Conservation (phyloP, 805 yeast species). For the Wickerhamomyces bovis region DNA sequence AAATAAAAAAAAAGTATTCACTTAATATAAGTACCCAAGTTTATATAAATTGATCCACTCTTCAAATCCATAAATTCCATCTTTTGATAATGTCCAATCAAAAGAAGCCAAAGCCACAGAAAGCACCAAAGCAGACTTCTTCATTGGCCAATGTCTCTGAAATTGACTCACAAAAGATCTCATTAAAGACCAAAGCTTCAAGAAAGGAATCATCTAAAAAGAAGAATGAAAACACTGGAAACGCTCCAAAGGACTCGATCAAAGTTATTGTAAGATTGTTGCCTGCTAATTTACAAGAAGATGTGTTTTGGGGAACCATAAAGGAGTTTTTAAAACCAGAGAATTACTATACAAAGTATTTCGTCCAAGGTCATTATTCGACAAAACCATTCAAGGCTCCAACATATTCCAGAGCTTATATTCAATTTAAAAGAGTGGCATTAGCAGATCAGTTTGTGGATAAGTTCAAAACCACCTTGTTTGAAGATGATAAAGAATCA, state of each 20-base stretch:
- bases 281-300: slow-evolving; percentile 34
- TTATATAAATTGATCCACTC: too few species aligned
- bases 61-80: too few species aligned
- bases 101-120: too few species aligned
- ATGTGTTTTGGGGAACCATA: slow-evolving; percentile 24
- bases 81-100: too few species aligned
- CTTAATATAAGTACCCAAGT: too few species aligned
- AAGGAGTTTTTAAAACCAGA: slow-evolving; percentile 11
- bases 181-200: background rate
- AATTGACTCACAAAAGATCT: background rate
- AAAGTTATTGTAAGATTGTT: slow-evolving; percentile 33
- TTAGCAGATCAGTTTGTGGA: slow-evolving; percentile 25
- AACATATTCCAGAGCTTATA: slow-evolving; percentile 36
- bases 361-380: slow-evolving; percentile 36
- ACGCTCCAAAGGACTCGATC: background rate
- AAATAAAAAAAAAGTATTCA: too few species aligned
- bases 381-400: slow-evolving; percentile 34
- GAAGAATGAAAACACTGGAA: background rate
- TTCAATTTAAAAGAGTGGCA: slow-evolving; percentile 27
- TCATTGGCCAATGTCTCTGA: too few species aligned
- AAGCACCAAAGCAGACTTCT: too few species aligned
- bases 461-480: slow-evolving; percentile 14
- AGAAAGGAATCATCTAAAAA: too few species aligned
- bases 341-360: slow-evolving; percentile 25
- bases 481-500: slow-evolving; percentile 23